These are phyloP conservation scores for Dujonia santamariae DNA, from an alignment of 1,139 yeast genomes.

Conservation along the genomic window DNA sequence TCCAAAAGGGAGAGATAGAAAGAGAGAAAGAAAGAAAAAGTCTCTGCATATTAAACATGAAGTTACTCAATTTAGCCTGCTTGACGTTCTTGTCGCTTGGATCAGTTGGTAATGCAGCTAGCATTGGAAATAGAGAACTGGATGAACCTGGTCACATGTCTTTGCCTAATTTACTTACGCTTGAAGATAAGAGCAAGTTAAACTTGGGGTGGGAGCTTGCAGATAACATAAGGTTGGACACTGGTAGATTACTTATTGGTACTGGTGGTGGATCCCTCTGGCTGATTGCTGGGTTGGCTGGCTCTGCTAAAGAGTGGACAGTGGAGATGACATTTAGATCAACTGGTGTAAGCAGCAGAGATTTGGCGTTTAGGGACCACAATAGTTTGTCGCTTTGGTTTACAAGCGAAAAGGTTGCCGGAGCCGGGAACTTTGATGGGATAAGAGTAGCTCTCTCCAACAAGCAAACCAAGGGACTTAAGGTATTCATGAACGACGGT, in stretches of 20 bases:
- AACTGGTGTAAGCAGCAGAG: conserved; percentile 34
- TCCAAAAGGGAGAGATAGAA: too few species aligned
- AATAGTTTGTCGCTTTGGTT: conserved; percentile 58
- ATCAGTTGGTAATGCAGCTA: too few species aligned
- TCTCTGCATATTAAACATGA: too few species aligned
- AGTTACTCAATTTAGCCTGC: too few species aligned
- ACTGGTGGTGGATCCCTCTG: conserved; percentile 46
- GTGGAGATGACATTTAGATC: conserved; percentile 62
- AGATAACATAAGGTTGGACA: conserved; percentile 28
- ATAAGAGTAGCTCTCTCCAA: conserved; percentile 54
- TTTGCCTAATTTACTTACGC: conserved; percentile 31
- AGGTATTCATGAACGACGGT: conserved; percentile 60
- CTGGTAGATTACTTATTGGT: conserved; percentile 39
- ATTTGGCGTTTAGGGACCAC: conserved; percentile 22
- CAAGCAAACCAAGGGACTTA: conserved; percentile 48
- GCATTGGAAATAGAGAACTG: too few species aligned
- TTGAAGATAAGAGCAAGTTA: conserved; percentile 21
- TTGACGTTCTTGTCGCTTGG: too few species aligned
- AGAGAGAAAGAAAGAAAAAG: too few species aligned
- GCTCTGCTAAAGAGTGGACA: conserved; percentile 48
- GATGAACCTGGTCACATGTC: conserved; percentile 25
- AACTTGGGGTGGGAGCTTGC: conserved; percentile 26
- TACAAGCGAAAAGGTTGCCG: conserved; percentile 28
- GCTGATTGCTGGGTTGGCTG: conserved; percentile 36
- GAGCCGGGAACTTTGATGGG: conserved; percentile 57